Percentiles rank a stretch among this genome's conserved stretches.
These are phyloP conservation scores for Elongisporangium anandrum DNA, from an alignment of 352 stramenopile species.

Conservation along the genomic window DNA sequence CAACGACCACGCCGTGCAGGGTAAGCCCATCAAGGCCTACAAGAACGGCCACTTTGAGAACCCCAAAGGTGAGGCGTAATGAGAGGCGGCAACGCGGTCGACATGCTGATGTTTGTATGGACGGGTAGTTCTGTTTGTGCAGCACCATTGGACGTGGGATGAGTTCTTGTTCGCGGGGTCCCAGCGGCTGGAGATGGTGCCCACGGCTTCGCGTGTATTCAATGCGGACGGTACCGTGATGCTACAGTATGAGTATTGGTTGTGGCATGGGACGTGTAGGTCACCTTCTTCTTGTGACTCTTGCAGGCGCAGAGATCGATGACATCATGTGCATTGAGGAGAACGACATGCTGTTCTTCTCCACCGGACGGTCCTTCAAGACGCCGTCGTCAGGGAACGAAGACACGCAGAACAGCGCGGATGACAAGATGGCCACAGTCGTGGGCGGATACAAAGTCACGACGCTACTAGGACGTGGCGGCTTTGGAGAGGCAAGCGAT, in stretches of 20 bases:
- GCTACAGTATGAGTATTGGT: neutral
- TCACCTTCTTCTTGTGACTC: neutral
- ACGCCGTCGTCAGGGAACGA: constrained; percentile 47
- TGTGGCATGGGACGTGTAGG: neutral
- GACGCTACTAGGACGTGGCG: constrained; percentile 68
- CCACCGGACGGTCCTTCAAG: constrained; percentile 72
- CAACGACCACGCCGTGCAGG: constrained; percentile 72
- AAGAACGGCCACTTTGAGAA: constrained; percentile 79
- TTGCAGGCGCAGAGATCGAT: constrained; percentile 75
- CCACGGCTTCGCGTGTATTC: constrained; percentile 78
- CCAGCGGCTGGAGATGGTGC: constrained; percentile 78
- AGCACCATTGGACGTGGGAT: constrained; percentile 83
- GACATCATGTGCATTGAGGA: constrained; percentile 91
- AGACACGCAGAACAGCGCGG: constrained; percentile 28
- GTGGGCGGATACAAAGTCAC: constrained; percentile 81
- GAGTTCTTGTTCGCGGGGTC: constrained; percentile 82
- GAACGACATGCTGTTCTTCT: constrained; percentile 89
- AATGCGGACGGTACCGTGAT: constrained; percentile 57
- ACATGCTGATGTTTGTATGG: neutral
- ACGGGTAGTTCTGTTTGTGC: constrained; percentile 58
- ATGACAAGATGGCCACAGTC: constrained; percentile 62
- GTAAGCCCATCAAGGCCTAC: constrained; percentile 75
- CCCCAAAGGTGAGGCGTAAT: constrained; percentile 38
- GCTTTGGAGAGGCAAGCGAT: constrained; percentile 59
- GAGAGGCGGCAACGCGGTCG: no score